Evolutionary conservation across 139 green algal species (phyloP).

Genomic region (Closterium sp.): DNA sequence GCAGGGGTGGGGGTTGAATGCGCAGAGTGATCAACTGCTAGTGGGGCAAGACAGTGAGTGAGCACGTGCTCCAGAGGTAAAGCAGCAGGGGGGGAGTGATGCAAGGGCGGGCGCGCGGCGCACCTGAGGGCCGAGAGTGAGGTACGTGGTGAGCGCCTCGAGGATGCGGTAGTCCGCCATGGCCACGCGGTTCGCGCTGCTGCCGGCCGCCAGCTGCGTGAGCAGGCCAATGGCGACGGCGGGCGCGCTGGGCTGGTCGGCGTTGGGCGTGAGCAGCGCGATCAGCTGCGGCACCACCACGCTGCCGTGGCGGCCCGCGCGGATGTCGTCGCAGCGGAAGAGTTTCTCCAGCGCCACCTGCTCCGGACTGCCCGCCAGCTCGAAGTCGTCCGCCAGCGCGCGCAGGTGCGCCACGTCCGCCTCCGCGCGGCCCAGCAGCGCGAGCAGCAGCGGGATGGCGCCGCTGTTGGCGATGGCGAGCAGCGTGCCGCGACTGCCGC

Average conservation of each 20-base stretch:
- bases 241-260: slow-evolving; percentile 3
- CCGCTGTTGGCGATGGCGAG: slow-evolving; percentile 23
- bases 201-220: slow-evolving; percentile 30
- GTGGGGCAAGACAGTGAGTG: no score
- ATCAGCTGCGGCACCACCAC: slow-evolving; percentile 22
- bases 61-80: no score
- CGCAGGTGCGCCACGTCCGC: slow-evolving; percentile 28
- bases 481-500: slow-evolving; percentile 30
- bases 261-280: slow-evolving; percentile 22
- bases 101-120: background rate
- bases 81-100: no score
- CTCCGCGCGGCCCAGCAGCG: slow-evolving; percentile 15
- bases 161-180: slow-evolving; percentile 24
- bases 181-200: slow-evolving; percentile 21
- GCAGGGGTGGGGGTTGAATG: no score
- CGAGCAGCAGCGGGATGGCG: slow-evolving; percentile 8
- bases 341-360: slow-evolving; percentile 35
- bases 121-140: slow-evolving; percentile 41
- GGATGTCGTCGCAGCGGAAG: slow-evolving; percentile 40
- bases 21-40: no score
- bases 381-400: slow-evolving; percentile 34
- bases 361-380: slow-evolving; percentile 18
- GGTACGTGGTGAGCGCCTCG: slow-evolving; percentile 40
- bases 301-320: background rate
- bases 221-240: slow-evolving; percentile 22